These are phyloP conservation scores for Geranium incanum DNA, from an alignment of 441 rosid species.

Conservation along the genomic window DNA sequence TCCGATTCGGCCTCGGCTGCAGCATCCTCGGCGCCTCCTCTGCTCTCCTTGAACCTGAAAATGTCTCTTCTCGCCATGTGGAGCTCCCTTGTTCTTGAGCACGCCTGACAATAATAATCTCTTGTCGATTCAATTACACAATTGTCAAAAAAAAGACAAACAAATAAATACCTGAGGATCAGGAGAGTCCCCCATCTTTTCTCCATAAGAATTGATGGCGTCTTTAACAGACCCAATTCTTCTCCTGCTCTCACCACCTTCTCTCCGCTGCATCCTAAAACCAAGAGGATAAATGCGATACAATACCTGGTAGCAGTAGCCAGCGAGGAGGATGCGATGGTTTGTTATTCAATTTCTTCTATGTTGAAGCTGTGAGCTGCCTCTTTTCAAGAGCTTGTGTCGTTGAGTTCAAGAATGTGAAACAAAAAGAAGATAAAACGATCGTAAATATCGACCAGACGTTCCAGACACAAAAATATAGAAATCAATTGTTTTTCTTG, in stretches of 20 bases:
- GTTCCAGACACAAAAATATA: not conserved
- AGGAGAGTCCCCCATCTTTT: constrained; percentile 33
- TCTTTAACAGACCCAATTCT: constrained; percentile 56
- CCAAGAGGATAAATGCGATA: not conserved
- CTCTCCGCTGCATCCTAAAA: constrained; percentile 36
- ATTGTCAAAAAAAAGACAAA: too few relatives aligned
- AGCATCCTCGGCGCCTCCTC: constrained; percentile 37
- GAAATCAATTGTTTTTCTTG: not conserved
- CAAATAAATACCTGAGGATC: constrained; percentile 3
- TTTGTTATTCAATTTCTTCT: too few relatives aligned
- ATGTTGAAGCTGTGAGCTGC: not conserved
- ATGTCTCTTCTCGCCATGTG: constrained; percentile 48
- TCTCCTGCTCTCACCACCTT: constrained; percentile 28
- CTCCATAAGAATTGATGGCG: constrained; percentile 44
- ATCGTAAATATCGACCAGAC: not conserved
- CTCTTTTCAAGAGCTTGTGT: constrained; percentile 7
- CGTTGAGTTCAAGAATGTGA: constrained; percentile 20
- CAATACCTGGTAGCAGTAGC: not conserved
- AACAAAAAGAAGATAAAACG: constrained; percentile 18
- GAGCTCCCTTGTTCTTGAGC: constrained; percentile 49
- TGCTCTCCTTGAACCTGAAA: constrained; percentile 41
- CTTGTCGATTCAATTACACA: too few relatives aligned
- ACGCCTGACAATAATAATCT: constrained; percentile 19
- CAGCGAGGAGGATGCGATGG: too few relatives aligned
- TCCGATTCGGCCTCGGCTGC: constrained; percentile 48